Evolutionary conservation across 139 green algal species (phyloP).

Genomic region (Picochlorum sp.): DNA sequence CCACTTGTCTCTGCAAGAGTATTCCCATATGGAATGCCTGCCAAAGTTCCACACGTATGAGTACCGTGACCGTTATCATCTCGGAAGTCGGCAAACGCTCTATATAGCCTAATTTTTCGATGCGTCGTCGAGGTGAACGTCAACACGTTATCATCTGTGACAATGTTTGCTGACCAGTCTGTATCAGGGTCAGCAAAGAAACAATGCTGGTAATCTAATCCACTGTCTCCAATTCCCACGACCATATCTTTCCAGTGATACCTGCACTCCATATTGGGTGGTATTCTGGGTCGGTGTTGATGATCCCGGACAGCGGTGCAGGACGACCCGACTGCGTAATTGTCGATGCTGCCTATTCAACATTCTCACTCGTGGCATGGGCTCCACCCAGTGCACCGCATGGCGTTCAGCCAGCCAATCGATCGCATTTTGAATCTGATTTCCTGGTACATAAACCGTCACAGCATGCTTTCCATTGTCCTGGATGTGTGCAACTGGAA

Average conservation of each 20-base stretch:
- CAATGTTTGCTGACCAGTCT: constrained; percentile 5
- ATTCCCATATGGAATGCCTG: constrained; percentile 31
- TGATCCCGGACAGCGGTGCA: not conserved
- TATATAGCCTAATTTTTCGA: constrained; percentile 73
- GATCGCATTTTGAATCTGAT: constrained; percentile 11
- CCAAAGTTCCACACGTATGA: constrained; percentile 68
- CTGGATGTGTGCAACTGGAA: not conserved
- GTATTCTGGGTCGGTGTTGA: constrained; percentile 8
- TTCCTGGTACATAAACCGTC: constrained; percentile 2
- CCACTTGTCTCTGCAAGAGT: not conserved
- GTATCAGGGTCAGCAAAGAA: constrained; percentile 63
- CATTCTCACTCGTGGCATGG: constrained; percentile 20
- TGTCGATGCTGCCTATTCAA: constrained; percentile 45
- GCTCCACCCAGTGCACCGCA: constrained; percentile 38
- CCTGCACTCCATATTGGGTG: constrained; percentile 70
- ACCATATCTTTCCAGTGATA: constrained; percentile 58
- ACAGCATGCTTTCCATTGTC: not conserved
- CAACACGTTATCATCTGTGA: not conserved
- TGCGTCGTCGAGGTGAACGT: constrained; percentile 51
- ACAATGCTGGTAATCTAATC: constrained; percentile 65
- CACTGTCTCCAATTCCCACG: constrained; percentile 81
- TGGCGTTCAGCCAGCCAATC: constrained; percentile 25
- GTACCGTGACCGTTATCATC: constrained; percentile 84
- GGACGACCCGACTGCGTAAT: constrained; percentile 38
- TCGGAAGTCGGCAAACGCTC: constrained; percentile 41